Evolutionary conservation across 164 flowering plant species (phyloP).

Genomic region (Dillenia turbinata): DNA sequence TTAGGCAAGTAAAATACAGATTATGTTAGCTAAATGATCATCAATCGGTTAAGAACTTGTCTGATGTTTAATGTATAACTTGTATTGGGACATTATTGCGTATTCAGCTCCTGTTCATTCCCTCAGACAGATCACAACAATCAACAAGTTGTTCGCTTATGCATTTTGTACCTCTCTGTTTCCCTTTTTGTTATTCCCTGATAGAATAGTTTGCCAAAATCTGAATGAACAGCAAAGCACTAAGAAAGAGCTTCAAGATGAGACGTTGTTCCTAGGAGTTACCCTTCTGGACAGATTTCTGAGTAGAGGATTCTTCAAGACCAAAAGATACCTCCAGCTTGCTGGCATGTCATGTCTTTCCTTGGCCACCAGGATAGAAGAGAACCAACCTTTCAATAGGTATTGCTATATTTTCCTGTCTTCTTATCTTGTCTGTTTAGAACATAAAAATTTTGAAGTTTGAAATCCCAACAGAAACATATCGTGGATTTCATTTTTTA

Average conservation of each 20-base stretch:
- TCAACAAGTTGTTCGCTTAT: neutral
- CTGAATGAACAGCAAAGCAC: constrained; percentile 47
- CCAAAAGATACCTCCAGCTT: constrained; percentile 51
- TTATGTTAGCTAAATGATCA: too few species aligned
- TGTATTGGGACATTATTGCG: neutral
- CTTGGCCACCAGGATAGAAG: constrained; percentile 87
- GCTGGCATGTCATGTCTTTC: constrained; percentile 87
- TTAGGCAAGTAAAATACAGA: too few species aligned
- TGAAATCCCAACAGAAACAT: too few species aligned
- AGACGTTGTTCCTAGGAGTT: constrained; percentile 77
- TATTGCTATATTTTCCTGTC: constrained; percentile 12
- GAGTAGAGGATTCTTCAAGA: constrained; percentile 69
- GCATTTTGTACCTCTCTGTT: neutral
- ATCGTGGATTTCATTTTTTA: too few species aligned
- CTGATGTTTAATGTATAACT: neutral
- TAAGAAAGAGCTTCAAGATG: constrained; percentile 48
- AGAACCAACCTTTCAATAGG: constrained; percentile 89
- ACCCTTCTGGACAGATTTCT: constrained; percentile 74
- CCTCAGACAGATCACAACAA: neutral
- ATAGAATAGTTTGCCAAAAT: constrained; percentile 1
- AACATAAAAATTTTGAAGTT: too few species aligned
- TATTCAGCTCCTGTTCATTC: neutral
- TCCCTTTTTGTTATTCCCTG: neutral
- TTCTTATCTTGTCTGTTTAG: neutral
- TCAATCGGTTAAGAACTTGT: neutral